Base-by-base conservation (phyloP, 352 stramenopile genomes). In the Globisporangium nodosum region DNA sequence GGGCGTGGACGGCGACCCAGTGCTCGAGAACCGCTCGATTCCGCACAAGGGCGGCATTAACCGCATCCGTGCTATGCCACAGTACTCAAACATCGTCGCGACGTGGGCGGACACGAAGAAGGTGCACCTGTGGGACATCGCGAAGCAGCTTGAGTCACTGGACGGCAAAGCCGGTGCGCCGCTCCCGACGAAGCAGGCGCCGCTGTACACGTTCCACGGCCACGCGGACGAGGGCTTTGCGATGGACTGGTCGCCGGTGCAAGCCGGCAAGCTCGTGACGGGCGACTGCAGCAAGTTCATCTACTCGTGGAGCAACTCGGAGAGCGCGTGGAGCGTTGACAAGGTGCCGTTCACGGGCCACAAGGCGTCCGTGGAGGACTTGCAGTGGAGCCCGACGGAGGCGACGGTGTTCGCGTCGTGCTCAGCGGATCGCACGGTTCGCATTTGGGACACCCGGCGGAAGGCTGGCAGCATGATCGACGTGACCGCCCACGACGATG, bases 301-400 rank as follows among this genome's bases (percentile, higher is more conserved):
- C 61, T 97, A 99, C 71, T 70, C 98, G 35, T 99, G 95, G 93
- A 73, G 84, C 59, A 78, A 89, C 60, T 73, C 73, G 18, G 77
- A 92, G 53, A 69, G 70, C 51, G 70, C 70, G 33, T 97, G 90
- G 90, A 77, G 69, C 45, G 85, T 95, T 16, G 87, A 97, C 74
- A 92, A 92, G 69, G 77, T 88, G 35, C 91, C 92, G 8, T 98
- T 97, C 70, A 93, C 81, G 30, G 89, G 90, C 20, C 92, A 98
- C 76, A 89, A 86, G 60, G 78, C 68, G 54, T 98, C 90, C 24
- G 94, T 99, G 13, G 97, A 99, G 73, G 97, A 99, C 69, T 61
- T 99, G 51, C 97, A 99, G 71, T 99, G 96, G 96, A 98, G 85
- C 63, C 97, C 97, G 6, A 98, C 91, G 1, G 97, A 99, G 74